Evolutionary conservation across 148 eudicot species (phyloP), one percentile per base, ranked within the genome.

Genomic region (Rhododendron ovatum): DNA sequence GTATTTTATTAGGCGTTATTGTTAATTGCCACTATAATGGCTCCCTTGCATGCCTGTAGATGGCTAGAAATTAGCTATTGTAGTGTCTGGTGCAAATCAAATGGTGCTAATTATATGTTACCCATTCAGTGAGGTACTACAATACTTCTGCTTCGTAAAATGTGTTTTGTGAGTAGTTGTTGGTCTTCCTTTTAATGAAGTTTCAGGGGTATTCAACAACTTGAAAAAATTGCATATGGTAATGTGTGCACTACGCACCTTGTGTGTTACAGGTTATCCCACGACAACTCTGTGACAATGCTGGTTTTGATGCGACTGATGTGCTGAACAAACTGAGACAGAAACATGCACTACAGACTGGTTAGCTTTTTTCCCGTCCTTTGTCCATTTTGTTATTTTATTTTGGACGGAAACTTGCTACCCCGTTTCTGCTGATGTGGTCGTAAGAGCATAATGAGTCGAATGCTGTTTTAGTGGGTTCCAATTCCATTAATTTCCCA

Each of bases 251-350:
- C 12, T 69, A 41, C 81, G 75, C 50, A 39, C 12, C 81, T 10
- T 17, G 57, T 71, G 45, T 37, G n/a, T 88, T 87, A 84, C 92
- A 97, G 99, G 93, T 97, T 77, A 97, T 97, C 87, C 99, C 99
- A 2, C 88, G 99, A 50, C 99, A 97, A 88, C 95, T 97, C 51
- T 97, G 99, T 89, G 99, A 97, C 87, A 97, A 97, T 91, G 99
- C 99, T 78, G 99, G 99, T 85, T 97, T 97, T 90, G 99, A 97
- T 97, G 99, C 99, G 41, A 97, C 99, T 47, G 99, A 97, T 87
- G 98, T 97, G 81, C 90, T 97, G 88, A 97, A 97, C 92, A 97
- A 97, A 88, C 88, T 97, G 89, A 94, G 99, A 87, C 99, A 97
- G 84, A 95, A 94, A 86, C 99, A 97, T 86, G 99, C 99, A 18